Base-by-base conservation (phyloP, 1,139 yeast species). In the Pichia sp. region DNA sequence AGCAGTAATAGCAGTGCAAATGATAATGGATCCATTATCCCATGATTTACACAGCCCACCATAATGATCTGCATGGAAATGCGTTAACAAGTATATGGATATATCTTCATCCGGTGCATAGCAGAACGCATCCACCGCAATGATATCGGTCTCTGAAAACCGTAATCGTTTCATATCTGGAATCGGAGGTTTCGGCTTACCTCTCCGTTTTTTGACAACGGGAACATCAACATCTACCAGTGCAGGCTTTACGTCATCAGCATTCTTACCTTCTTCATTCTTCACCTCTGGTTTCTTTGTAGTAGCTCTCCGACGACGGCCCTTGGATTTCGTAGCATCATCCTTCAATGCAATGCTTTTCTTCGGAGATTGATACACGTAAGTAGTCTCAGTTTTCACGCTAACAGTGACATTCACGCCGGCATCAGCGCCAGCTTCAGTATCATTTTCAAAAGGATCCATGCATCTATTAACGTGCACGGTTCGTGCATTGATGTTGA, bases 1-100 rank as follows among this genome's bases (percentile, higher is more conserved):
- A 0, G 77, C 74, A 0, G 96, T 87, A 7, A 81, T 71, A 12
- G 63, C 63, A 0, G 95, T 77, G 46, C 94, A 82, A 48, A 77
- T 84, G 3, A 88, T 74, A 9, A 65, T 63, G 3, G 42, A 29
- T 0, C 81, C 78, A 27, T 73, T 69, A 33, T 71, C 61, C 97
- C 97, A 91, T 26, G 70, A 67, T 49, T 82, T 82, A 4, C 78
- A 63, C 16, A 91, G 60, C 0, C 97, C 97, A 3, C 86, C 87
- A 53, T 91, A 91, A 55, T 91, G 98, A 55, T 91, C 98, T 0
- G 94, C 66, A 57, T 91, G 98, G 59, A 84, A 88, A 61, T 91
- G 98, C 1, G 88, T 72, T 26, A 82, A 59, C 41, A 81, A 72
- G 56, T 80, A 81, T 32, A 67, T 64, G 10, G 55, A 45, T 9